These are phyloP conservation scores for Plectosphaerella sp. DNA, from an alignment of 2,329 filamentous ascomycete species.

Conservation along the genomic window DNA sequence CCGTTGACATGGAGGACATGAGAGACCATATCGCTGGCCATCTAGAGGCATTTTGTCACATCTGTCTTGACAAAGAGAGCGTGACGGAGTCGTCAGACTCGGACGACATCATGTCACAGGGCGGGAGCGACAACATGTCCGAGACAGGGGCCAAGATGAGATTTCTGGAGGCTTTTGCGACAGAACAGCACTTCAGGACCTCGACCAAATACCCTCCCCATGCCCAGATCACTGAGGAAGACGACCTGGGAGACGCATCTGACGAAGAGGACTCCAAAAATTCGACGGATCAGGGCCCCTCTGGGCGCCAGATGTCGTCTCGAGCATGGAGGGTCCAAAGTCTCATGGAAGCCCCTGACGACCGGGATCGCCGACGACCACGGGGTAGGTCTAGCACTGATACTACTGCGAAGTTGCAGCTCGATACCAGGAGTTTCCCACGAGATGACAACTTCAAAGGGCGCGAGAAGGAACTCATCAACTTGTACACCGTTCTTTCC, in stretches of 20 bases:
- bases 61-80: not conserved
- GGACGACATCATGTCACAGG: conserved; percentile 6
- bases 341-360: not conserved
- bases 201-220: not conserved
- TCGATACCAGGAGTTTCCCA: conserved; percentile 5
- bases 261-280: not conserved
- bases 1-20: not conserved
- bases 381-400: not conserved
- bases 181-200: not conserved
- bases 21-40: conserved; percentile 3
- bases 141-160: not conserved
- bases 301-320: not conserved
- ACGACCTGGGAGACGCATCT: conserved; percentile 1
- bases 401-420: not conserved
- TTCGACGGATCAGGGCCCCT: not conserved
- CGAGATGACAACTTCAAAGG: conserved; percentile 12
- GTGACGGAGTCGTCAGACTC: not conserved
- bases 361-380: not conserved
- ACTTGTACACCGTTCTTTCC: conserved; percentile 11
- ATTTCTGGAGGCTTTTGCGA: not conserved
- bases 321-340: conserved; percentile 1
- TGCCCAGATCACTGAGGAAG: not conserved
- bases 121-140: conserved; percentile 2
- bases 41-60: not conserved
- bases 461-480: conserved; percentile 10